A percentile compares a stretch with the other conserved stretches of the same genome.
These are phyloP conservation scores for Phialophora expanda DNA, from an alignment of 2,329 filamentous ascomycete species.

Conservation along the genomic window DNA sequence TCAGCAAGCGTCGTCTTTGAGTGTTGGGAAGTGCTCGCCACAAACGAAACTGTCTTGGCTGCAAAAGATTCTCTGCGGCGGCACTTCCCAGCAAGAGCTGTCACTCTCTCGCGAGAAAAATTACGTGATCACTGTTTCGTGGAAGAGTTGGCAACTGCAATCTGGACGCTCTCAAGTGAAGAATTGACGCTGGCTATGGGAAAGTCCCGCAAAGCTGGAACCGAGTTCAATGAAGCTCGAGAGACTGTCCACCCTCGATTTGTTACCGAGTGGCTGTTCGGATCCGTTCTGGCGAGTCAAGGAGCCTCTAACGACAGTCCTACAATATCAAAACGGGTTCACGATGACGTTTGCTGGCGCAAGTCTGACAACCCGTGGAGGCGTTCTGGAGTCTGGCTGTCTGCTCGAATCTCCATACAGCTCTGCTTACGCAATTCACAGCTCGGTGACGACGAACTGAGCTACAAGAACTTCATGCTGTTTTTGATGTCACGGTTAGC, in stretches of 20 bases:
- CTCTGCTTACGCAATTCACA: constrained; percentile 37
- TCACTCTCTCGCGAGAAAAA: constrained; percentile 41
- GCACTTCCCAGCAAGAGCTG: constrained; percentile 52
- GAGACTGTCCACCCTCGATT: constrained; percentile 58
- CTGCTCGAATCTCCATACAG: constrained; percentile 60
- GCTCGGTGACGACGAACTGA: constrained; percentile 30
- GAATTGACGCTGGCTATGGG: constrained; percentile 44
- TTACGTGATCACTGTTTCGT: constrained; percentile 41
- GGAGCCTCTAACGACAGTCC: constrained; percentile 41
- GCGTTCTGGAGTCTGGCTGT: constrained; percentile 61
- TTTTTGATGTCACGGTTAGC: constrained; percentile 53
- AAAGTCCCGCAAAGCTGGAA: constrained; percentile 48
- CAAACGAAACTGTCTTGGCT: constrained; percentile 46
- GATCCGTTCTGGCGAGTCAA: constrained; percentile 48
- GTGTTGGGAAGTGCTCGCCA: constrained; percentile 55
- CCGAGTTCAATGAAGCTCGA: constrained; percentile 49
- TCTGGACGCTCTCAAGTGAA: constrained; percentile 49
- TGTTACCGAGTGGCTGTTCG: constrained; percentile 59
- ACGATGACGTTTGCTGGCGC: constrained; percentile 60
- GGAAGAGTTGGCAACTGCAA: constrained; percentile 41
- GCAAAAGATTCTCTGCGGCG: constrained; percentile 50
- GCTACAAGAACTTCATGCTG: constrained; percentile 61
- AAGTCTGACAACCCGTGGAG: constrained; percentile 52
- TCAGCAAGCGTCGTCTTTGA: constrained; percentile 45
- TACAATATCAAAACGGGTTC: constrained; percentile 58